Base-by-base conservation (phyloP, 352 stramenopile genomes). In the Lagenidium giganteum region DNA sequence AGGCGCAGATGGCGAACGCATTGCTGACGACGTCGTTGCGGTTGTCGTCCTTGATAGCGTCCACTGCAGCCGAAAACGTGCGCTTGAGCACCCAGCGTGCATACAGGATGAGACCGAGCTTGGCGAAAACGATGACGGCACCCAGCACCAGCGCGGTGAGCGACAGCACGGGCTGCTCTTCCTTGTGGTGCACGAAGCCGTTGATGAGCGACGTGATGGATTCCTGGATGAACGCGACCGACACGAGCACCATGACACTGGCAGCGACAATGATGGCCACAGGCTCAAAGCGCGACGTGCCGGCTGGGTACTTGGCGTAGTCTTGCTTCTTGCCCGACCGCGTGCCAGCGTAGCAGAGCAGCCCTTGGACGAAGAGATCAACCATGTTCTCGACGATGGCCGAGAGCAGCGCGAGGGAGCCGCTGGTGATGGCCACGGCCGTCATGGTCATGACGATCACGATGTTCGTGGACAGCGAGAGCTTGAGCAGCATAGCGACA, bases 21-120 rank as follows among this genome's bases (percentile, higher is more conserved):
- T 98, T 98, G 54, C 67, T 93, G 3, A 97, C 49, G 21, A 81
- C 83, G 67, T 98, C 93, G 64, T 98, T 98, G 58, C 83, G 86
- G 63, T 98, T 95, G 79, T 98, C 92, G 64, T 96, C 79, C 7
- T 81, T 70, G 38, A 87, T 83, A 21, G 70, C 70, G 17, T 74
- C 56, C 5, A 81, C 70, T 14, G 68, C 67, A 4, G 51, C 55
- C 1, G 70, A 84, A 41, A 70, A 62, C 11, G 66, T 73, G 1
- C 54, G 58, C 47, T 67, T 77, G 34, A 83, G 59, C 22, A 79
- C 68, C 65, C 66, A 83, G 11, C 54, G 46, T 4, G 70, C 83
- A 53, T 92, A 86, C 20, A 78, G 46, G 33, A 81, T 71, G 26
- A 94, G 59, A 14, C 54, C 63, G 17, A 93, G 57, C 56, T 93